phyloP scores from a whole-genome alignment of 164 flowering plant species.

The Aristolochia fimbriata region DNA sequence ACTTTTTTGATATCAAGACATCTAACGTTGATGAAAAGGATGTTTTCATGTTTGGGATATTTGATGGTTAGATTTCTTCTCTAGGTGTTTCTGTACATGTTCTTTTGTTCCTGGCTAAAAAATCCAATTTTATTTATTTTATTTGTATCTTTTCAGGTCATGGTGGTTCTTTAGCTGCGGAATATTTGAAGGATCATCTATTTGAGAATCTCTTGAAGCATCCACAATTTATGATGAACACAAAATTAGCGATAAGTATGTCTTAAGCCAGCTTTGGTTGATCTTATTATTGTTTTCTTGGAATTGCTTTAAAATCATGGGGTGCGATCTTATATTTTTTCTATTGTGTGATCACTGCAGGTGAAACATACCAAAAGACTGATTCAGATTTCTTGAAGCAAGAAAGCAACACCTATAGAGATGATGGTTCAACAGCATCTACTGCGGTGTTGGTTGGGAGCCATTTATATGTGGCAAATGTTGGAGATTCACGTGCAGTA shows the following conservation, averaged over 20 bases:
- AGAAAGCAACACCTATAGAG: constrained; percentile 73
- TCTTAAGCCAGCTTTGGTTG: constrained; percentile 1
- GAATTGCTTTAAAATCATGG: background rate
- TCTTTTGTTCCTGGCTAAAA: background rate
- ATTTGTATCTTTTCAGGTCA: constrained; percentile 47
- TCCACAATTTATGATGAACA: constrained; percentile 61
- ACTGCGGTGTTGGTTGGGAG: constrained; percentile 85
- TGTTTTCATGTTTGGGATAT: constrained; percentile 81
- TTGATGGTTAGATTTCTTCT: constrained; percentile 68
- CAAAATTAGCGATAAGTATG: constrained; percentile 87
- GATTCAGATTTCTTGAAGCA: constrained; percentile 73
- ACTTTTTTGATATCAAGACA: constrained; percentile 74
- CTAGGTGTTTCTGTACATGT: background rate
- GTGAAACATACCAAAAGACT: constrained; percentile 76
- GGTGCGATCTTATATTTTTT: background rate
- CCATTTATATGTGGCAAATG: constrained; percentile 94
- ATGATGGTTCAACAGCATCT: constrained; percentile 99
- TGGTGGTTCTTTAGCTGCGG: constrained; percentile 99
- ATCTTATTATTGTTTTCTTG: background rate
- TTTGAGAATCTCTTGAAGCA: constrained; percentile 91
- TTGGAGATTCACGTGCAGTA: constrained; percentile 92
- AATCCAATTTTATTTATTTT: background rate
- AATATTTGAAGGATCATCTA: constrained; percentile 75
- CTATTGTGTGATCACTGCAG: constrained; percentile 28
- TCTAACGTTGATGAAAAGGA: constrained; percentile 59